Base-by-base conservation (phyloP, 208 protist genomes). In the Herpetomonas samuelpessoai region DNA sequence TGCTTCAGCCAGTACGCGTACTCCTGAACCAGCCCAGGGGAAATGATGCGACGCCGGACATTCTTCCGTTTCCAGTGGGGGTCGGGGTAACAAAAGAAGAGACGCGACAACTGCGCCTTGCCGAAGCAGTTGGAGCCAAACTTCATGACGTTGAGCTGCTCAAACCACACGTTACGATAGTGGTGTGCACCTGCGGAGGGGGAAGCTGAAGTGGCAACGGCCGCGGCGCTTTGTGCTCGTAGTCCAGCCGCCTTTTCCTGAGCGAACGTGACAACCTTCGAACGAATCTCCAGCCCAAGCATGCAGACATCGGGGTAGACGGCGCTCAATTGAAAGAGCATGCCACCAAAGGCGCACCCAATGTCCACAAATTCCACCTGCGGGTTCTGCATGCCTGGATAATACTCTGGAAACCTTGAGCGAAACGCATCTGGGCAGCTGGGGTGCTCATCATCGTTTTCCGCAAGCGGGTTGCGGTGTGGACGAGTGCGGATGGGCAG, bases 41-140 rank as follows among this genome's bases (percentile, higher is more conserved):
- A 96, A 55, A 99, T 98, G 63, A 99, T 98, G 52, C 98, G 88
- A 35, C 97, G 90, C 6, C 97, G 90, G 35, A 98, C 89, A 64
- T 99, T 99, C 52, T 97, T 95, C 28, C 96, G 90, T 74, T 99
- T 99, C 80, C 97, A 99, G 65, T 99, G 98, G 21, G 98, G 98
- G 64, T 99, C 98, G 1, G 98, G 98, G 70, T 99, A 99, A 64
- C 98, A 96, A 61, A 99, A 99, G 61, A 99, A 99, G 12, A 99
- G 81, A 29, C 93, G 93, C 27, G 77, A 69, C 19, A 99, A 72
- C 82, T 98, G 97, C 3, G 91, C 97, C 59, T 98, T 98, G 10
- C 65, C 57, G 62, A 99, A 99, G 65, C 90, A 99, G 65, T 98
- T 98, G 16, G 96, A 95, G 19, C 98, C 81, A 62, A 96, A 98